phyloP scores from a whole-genome alignment of 2,329 filamentous ascomycete genomes.

The Leptographium procerum region DNA sequence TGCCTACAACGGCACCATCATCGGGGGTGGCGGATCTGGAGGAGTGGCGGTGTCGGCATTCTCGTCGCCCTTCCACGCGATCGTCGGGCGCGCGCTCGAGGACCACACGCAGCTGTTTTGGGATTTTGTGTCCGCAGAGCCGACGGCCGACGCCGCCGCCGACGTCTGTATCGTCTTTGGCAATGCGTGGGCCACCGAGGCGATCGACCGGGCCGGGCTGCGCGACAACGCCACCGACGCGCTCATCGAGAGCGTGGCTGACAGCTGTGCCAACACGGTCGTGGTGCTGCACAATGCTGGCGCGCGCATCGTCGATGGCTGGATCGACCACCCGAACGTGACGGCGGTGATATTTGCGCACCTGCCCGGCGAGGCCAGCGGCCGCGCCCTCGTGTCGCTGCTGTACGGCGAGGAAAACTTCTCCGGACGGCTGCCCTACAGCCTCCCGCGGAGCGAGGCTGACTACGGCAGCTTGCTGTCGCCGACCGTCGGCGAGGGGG shows the following conservation, averaged over 20 bases:
- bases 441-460: slow-evolving; percentile 39
- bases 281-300: slow-evolving; percentile 55
- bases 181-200: slow-evolving; percentile 53
- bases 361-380: slow-evolving; percentile 50
- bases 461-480: slow-evolving; percentile 36
- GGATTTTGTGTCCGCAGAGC: slow-evolving; percentile 33
- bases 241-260: slow-evolving; percentile 36
- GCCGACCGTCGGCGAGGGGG: slow-evolving; percentile 31
- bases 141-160: slow-evolving; percentile 38
- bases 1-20: slow-evolving; percentile 42
- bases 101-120: slow-evolving; percentile 47
- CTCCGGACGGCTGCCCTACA: slow-evolving; percentile 46
- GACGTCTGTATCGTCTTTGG: slow-evolving; percentile 50
- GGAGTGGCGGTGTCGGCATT: slow-evolving; percentile 36
- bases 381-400: slow-evolving; percentile 39
- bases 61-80: slow-evolving; percentile 22
- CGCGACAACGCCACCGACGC: slow-evolving; percentile 47
- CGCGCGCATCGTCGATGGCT: slow-evolving; percentile 44
- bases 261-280: slow-evolving; percentile 40
- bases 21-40: slow-evolving; percentile 38
- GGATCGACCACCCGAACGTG: slow-evolving; percentile 50
- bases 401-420: slow-evolving; percentile 45
- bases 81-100: slow-evolving; percentile 28
- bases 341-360: slow-evolving; percentile 52
- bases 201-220: slow-evolving; percentile 42